Conservation (phyloP, 1,284 basidiomycete genomes). For the Ceratobasidium sp. region DNA sequence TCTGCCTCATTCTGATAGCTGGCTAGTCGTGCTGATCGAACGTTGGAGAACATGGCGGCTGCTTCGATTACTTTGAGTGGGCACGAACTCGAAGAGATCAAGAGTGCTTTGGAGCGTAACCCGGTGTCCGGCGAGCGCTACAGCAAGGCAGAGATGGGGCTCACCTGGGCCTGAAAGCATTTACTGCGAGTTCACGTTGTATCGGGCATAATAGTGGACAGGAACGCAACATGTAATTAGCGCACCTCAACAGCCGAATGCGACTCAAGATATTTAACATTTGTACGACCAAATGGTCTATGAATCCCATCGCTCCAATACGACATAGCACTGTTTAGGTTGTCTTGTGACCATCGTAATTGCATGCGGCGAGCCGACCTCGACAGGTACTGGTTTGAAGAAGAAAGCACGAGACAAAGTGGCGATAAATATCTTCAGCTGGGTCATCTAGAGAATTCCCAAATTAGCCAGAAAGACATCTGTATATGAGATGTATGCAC, state of each 20-base stretch:
- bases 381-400: conserved; percentile 47
- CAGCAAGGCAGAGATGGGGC: no score
- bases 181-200: no score
- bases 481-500: no score
- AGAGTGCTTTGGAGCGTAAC: conserved; percentile 12
- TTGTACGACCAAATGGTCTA: not conserved
- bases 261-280: no score
- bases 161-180: no score
- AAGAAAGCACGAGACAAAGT: conserved; percentile 49
- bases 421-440: conserved; percentile 48
- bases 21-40: conserved; percentile 26
- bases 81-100: conserved; percentile 33
- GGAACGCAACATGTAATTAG: no score
- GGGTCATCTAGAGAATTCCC: conserved; percentile 48
- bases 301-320: conserved; percentile 8
- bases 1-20: no score
- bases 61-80: conserved; percentile 31
- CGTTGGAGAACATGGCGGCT: conserved; percentile 38
- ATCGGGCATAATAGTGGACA: no score
- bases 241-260: no score
- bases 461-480: no score
- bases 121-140: no score
- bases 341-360: conserved; percentile 47
- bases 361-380: conserved; percentile 46
- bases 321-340: conserved; percentile 13